These are phyloP conservation scores for sunflower (Helianthus annuus) DNA, from an alignment of 129 eudicot genomes.

Conservation along the genomic window DNA sequence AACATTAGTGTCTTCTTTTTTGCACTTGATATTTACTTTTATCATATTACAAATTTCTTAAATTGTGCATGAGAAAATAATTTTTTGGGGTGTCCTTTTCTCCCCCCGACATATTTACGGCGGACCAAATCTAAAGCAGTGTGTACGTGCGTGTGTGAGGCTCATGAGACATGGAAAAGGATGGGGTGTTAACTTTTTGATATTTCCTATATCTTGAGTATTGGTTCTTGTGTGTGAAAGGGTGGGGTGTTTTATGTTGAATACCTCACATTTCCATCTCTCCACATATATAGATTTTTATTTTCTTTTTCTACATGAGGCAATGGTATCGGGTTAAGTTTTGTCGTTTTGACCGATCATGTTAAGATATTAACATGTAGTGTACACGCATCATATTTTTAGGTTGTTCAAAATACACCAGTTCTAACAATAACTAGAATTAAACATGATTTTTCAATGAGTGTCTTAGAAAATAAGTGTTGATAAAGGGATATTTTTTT, in stretches of 20 bases:
- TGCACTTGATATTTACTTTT: neutral
- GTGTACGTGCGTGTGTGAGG: conserved; percentile 20
- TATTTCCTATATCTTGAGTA: neutral
- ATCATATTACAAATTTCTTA: neutral
- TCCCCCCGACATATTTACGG: conserved; percentile 20
- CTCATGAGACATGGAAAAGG: conserved; percentile 16
- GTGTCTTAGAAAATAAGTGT: too few species aligned
- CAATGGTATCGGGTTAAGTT: too few species aligned
- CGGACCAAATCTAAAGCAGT: conserved; percentile 11
- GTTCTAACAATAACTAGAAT: too few species aligned
- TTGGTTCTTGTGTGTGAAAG: conserved; percentile 6
- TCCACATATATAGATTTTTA: neutral
- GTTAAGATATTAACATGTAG: too few species aligned
- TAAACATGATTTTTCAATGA: too few species aligned
- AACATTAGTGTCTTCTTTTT: neutral
- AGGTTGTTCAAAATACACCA: too few species aligned
- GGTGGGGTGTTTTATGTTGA: conserved; percentile 9
- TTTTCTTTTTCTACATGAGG: neutral
- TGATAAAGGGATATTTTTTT: too few species aligned
- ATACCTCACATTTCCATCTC: neutral
- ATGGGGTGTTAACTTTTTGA: conserved; percentile 15
- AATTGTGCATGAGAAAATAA: neutral
- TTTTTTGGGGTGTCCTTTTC: neutral
- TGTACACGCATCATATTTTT: neutral
- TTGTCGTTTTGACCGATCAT: too few species aligned